A percentile compares a stretch with the other conserved stretches of the same genome.
These are phyloP conservation scores for Colletotrichum scovillei DNA, from an alignment of 2,329 filamentous ascomycete species.

Conservation along the genomic window DNA sequence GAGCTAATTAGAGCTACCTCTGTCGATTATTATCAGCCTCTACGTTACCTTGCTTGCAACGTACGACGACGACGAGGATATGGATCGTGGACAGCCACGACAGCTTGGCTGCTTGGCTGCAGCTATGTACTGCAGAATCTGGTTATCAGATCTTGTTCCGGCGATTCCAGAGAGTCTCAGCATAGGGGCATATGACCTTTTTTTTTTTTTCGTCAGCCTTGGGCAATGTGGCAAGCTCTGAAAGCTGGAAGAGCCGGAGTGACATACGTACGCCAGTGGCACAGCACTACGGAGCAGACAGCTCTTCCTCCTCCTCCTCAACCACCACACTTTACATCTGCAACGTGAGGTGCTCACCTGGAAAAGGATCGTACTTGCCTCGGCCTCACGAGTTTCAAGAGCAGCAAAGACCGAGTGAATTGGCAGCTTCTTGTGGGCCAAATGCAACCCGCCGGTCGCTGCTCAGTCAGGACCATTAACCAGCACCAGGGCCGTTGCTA, in stretches of 20 bases:
- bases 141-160: not conserved
- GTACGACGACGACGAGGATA: not conserved
- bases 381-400: conserved; percentile 18
- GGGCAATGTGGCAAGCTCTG: conserved; percentile 5
- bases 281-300: not conserved
- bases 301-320: not conserved
- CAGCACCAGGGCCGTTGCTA: conserved; percentile 4
- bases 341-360: not conserved
- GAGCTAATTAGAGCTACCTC: not conserved
- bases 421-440: not conserved
- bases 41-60: not conserved
- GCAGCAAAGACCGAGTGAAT: not conserved
- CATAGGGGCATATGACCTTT: not conserved
- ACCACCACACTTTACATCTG: not conserved
- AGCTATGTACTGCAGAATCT: not conserved
- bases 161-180: not conserved
- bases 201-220: not conserved
- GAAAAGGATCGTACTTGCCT: not conserved
- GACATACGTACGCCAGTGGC: not conserved
- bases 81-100: not conserved
- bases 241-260: not conserved
- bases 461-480: conserved; percentile 8
- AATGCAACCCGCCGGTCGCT: not conserved
- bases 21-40: not conserved
- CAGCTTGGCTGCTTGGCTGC: conserved; percentile 4